These are phyloP conservation scores for Syncephalastrum contaminatum DNA, from an alignment of 371 early-diverging fungal genomes.

Conservation along the genomic window DNA sequence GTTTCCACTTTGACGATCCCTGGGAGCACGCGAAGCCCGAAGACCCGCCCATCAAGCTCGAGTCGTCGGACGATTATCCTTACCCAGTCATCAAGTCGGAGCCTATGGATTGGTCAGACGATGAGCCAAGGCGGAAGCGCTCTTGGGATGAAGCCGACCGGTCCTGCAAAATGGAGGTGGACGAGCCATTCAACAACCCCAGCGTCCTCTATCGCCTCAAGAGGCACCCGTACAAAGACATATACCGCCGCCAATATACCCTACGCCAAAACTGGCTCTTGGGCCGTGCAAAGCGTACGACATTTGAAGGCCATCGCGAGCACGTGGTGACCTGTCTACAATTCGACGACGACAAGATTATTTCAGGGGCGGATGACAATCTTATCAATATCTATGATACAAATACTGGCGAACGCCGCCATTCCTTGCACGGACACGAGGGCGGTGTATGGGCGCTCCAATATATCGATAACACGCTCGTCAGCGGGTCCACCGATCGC, in stretches of 20 bases:
- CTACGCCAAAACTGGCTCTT: constrained; percentile 83
- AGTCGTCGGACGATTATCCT: no score
- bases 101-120: no score
- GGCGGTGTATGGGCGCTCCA: constrained; percentile 99
- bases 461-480: constrained; percentile 81
- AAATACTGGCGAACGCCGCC: constrained; percentile 65
- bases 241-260: constrained; percentile 75
- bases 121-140: no score
- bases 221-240: constrained; percentile 69
- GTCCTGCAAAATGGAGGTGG: no score
- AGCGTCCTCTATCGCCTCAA: constrained; percentile 8
- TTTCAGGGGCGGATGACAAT: constrained; percentile 90
- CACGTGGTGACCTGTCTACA: constrained; percentile 92
- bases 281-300: constrained; percentile 69
- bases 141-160: no score
- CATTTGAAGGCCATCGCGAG: constrained; percentile 70
- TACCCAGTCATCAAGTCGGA: no score
- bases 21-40: constrained; percentile 2
- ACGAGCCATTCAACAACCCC: no score
- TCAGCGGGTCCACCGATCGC: constrained; percentile 96
- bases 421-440: constrained; percentile 87
- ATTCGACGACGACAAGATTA: constrained; percentile 89
- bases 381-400: constrained; percentile 89
- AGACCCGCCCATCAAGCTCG: no score
- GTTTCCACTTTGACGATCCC: constrained; percentile 28